Evolutionary conservation across 306 rosid genomes (phyloP).

Genomic region (Citrullus mucosospermus): DNA sequence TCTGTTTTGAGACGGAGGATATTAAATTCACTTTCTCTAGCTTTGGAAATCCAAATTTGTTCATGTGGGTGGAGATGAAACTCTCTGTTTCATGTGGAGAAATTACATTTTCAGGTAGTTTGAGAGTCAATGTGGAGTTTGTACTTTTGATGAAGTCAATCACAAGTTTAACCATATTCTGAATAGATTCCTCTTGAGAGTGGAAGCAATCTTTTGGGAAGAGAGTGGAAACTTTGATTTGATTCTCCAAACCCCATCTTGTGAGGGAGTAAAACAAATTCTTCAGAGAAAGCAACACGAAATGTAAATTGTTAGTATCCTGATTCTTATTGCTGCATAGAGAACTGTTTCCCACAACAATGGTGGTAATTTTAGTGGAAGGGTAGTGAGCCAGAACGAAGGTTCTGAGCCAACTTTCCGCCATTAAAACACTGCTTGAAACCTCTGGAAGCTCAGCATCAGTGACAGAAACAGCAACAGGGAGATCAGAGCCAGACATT

Average conservation of each 20-base stretch:
- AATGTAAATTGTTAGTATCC: conserved; percentile 7
- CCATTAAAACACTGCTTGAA: conserved; percentile 41
- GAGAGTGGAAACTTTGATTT: conserved; percentile 49
- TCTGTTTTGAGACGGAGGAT: conserved; percentile 11
- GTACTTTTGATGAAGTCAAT: conserved; percentile 32
- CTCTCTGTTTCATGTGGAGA: conserved; percentile 22
- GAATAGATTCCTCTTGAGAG: conserved; percentile 13
- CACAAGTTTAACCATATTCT: conserved; percentile 26
- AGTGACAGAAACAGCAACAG: conserved; percentile 47
- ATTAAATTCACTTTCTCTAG: conserved; percentile 26
- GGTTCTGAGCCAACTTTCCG: conserved; percentile 66
- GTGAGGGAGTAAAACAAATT: conserved; percentile 56
- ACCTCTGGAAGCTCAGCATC: conserved; percentile 28
- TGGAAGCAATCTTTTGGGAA: conserved; percentile 26
- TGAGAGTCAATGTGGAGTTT: conserved; percentile 48
- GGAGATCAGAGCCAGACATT: conserved; percentile 24
- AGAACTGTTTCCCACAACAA: conserved; percentile 31
- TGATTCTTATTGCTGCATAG: conserved; percentile 27
- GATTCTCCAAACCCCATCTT: conserved; percentile 80
- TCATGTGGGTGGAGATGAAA: conserved; percentile 35
- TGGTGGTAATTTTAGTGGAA: conserved; percentile 43
- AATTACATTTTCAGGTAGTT: conserved; percentile 22
- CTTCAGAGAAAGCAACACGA: conserved; percentile 39
- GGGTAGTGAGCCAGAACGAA: conserved; percentile 63
- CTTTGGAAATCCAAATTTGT: conserved; percentile 37